These are phyloP conservation scores for Carex parvula DNA, from an alignment of 176 grass and related monocot species.

Conservation along the genomic window DNA sequence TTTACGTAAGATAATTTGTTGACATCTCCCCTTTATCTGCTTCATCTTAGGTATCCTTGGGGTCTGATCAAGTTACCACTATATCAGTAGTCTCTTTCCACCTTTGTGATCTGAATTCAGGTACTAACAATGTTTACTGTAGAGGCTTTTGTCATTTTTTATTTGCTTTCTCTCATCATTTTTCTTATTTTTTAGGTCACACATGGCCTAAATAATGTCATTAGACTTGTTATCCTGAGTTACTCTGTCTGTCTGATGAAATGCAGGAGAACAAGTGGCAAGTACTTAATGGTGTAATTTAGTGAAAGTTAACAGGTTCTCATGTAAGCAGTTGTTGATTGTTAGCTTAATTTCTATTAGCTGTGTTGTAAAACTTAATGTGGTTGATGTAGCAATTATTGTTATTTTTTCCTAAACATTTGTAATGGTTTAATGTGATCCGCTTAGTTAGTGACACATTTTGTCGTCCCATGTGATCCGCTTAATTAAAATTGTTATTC, in stretches of 20 bases:
- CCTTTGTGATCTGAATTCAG: slow-evolving; percentile 4
- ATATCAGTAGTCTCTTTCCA: not conserved
- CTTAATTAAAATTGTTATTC: not conserved
- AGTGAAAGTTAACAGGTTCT: slow-evolving; percentile 17
- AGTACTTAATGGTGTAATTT: slow-evolving; percentile 15
- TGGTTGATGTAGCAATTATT: slow-evolving; percentile 19
- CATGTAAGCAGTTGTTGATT: slow-evolving; percentile 25
- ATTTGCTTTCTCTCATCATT: not conserved
- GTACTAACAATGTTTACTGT: not conserved
- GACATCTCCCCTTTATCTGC: slow-evolving; percentile 21
- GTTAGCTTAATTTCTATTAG: slow-evolving; percentile 17
- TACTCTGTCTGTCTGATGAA: not conserved
- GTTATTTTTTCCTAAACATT: not conserved
- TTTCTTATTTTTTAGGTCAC: not conserved
- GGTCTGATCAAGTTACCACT: slow-evolving; percentile 24
- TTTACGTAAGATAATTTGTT: not conserved
- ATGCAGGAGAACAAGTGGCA: slow-evolving; percentile 1
- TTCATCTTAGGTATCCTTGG: slow-evolving; percentile 43
- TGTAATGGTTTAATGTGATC: slow-evolving; percentile 11
- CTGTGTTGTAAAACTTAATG: slow-evolving; percentile 17
- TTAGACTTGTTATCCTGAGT: not conserved
- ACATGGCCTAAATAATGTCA: not conserved
- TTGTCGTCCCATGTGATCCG: too few species aligned
- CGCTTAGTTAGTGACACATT: not conserved
- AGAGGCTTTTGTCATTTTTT: not conserved